Conservation (phyloP, 2,329 filamentous ascomycete species). For the Aspergillus sp. region DNA sequence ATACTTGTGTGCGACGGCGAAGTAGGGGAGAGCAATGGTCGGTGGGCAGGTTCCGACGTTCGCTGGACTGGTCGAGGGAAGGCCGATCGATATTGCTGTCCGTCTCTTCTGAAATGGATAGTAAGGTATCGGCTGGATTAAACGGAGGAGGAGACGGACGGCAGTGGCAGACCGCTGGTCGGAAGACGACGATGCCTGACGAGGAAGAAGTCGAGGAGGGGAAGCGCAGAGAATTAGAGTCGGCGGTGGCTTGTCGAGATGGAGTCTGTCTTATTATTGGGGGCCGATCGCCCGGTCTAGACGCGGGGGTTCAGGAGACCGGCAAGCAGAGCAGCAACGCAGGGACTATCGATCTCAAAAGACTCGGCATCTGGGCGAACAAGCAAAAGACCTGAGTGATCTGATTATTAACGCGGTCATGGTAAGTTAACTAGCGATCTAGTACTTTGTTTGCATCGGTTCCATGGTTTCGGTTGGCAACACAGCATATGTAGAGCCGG, state of each 20-base stretch:
- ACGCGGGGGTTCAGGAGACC: conserved; percentile 25
- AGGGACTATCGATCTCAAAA: no score
- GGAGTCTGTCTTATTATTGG: conserved; percentile 21
- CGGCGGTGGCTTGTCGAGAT: conserved; percentile 10
- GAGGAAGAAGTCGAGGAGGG: conserved; percentile 12
- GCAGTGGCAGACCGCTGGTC: background rate
- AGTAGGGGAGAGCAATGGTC: background rate
- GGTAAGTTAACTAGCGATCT: no score
- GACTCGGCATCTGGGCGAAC: background rate
- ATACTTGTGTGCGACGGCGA: background rate
- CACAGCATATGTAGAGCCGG: background rate
- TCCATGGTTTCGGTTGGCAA: background rate
- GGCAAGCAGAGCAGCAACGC: background rate
- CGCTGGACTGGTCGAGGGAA: background rate
- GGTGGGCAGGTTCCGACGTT: background rate
- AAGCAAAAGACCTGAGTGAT: background rate
- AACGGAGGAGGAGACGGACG: background rate
- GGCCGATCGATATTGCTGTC: background rate
- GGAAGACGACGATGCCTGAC: conserved; percentile 14
- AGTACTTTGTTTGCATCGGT: background rate
- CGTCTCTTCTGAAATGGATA: background rate
- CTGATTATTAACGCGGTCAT: background rate
- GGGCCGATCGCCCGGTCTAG: conserved; percentile 34
- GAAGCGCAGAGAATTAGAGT: conserved; percentile 18
- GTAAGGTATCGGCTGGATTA: background rate